phyloP scores from a whole-genome alignment of 805 yeast species.

The Naumovozyma baii region DNA sequence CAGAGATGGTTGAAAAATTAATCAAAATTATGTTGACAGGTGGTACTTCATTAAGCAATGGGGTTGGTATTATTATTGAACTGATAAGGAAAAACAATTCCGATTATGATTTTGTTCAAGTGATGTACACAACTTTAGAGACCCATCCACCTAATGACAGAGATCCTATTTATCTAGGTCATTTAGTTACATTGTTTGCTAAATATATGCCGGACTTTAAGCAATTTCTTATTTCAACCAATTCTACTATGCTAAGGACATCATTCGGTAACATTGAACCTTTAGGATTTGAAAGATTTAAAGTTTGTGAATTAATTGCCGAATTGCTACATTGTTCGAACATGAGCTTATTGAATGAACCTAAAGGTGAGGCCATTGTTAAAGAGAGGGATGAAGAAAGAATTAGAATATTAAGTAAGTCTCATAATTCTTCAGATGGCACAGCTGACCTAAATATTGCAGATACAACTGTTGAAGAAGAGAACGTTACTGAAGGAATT shows the following conservation, averaged over 20 bases:
- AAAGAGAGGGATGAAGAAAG: constrained; percentile 63
- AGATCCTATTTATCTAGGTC: constrained; percentile 89
- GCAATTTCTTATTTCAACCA: constrained; percentile 40
- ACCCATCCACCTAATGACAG: constrained; percentile 88
- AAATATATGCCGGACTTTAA: constrained; percentile 61
- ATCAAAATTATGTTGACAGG: constrained; percentile 70
- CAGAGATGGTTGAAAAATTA: constrained; percentile 52
- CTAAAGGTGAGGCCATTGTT: constrained; percentile 57
- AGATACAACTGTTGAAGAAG: constrained; percentile 1
- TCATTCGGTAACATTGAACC: constrained; percentile 57
- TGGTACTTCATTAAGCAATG: constrained; percentile 84
- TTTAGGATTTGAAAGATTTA: constrained; percentile 86
- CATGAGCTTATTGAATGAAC: constrained; percentile 82
- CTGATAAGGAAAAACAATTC: constrained; percentile 91
- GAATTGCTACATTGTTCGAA: constrained; percentile 92
- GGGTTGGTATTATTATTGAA: constrained; percentile 91
- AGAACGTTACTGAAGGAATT: constrained; percentile 4
- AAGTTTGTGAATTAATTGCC: constrained; percentile 86
- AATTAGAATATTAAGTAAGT: constrained; percentile 16
- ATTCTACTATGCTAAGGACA: constrained; percentile 31
- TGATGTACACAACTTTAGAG: constrained; percentile 68
- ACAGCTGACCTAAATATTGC: constrained; percentile 7
- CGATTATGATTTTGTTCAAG: constrained; percentile 86
- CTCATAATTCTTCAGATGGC: constrained; percentile 8
- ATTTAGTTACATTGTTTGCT: constrained; percentile 69